Base-by-base conservation (phyloP, 345 rosid species). In the Populus alba region DNA sequence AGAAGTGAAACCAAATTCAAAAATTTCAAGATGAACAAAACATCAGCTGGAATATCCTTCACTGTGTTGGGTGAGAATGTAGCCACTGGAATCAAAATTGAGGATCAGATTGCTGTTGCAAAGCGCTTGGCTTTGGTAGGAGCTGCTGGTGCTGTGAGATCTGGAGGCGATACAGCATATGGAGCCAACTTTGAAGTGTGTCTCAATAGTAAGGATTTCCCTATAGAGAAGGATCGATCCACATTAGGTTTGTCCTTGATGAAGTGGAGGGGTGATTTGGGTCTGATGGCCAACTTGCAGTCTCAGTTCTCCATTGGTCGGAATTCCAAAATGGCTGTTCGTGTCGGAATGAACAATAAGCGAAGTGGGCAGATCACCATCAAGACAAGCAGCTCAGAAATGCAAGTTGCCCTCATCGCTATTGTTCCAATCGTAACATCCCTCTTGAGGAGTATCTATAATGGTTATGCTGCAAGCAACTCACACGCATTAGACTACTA, bases 341-440 rank as follows among this genome's bases (percentile, higher is more conserved):
- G 61, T 2, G 79, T 80, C 17, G 88, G 89, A n/a, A 76, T 89
- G 81, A 89, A 87, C 82, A 77, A 83, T 73, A 84, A 80, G 83
- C 77, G 66, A 55, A 84, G 79, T 3, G 89, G 89, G 73, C 84
- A 87, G 70, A 77, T 89, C 69, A 77, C 68, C 20, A 38, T 89
- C 74, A 87, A 85, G 79, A 72, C 79, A 43, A 87, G 82, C 86
- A 83, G 87, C 81, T 82, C 87, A 1, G 83, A 89, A 31, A 78
- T 81, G 6, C 87, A 84, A 35, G 43, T 83, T 35, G 86, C 82
- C 7, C 81, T 86, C 29, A 17, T 82, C 20, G 80, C 83, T 38
- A 38, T 85, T 55, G 41, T 87, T 66, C 91, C 91, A 9, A 59
- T 87, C 27, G 82, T 79, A 7, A 39, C 75, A 35, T 84, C 85